Evolutionary conservation across 1,284 basidiomycete genomes (phyloP).

Genomic region (Ganoderma boninense): DNA sequence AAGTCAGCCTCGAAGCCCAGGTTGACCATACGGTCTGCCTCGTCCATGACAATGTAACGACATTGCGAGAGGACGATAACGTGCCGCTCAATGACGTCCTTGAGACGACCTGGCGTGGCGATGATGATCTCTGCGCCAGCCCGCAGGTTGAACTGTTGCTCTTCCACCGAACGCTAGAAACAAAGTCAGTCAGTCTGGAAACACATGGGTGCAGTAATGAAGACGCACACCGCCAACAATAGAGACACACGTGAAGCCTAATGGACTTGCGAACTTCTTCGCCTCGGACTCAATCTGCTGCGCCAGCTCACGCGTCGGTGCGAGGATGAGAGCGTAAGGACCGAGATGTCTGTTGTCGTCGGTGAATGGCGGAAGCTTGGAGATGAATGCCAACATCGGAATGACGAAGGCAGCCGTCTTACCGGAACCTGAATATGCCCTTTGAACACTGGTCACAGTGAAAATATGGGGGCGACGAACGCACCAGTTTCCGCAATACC

Average conservation of each 20-base stretch:
- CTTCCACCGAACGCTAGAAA: slow-evolving; percentile 84
- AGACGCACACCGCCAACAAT: slow-evolving; percentile 93
- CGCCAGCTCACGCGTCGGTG: slow-evolving; percentile 96
- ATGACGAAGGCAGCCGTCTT: slow-evolving; percentile 99
- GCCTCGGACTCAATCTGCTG: slow-evolving; percentile 97
- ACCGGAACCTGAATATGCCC: slow-evolving; percentile 80
- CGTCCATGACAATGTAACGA: slow-evolving; percentile 98
- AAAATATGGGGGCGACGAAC: slow-evolving; percentile 7
- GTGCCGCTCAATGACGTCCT: slow-evolving; percentile 96
- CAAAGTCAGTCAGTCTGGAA: slow-evolving; percentile 24
- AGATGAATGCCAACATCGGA: slow-evolving; percentile 96
- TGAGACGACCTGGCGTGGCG: slow-evolving; percentile 96
- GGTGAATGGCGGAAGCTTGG: slow-evolving; percentile 81
- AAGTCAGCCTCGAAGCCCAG: slow-evolving; percentile 96
- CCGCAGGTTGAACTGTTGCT: slow-evolving; percentile 95
- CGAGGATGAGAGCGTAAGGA: slow-evolving; percentile 93
- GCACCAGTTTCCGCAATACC: slow-evolving; percentile 97
- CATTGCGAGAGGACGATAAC: slow-evolving; percentile 96
- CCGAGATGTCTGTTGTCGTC: slow-evolving; percentile 95
- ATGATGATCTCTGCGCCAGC: slow-evolving; percentile 98
- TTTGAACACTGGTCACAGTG: slow-evolving; percentile 19
- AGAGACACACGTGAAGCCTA: slow-evolving; percentile 94
- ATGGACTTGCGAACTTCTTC: slow-evolving; percentile 86
- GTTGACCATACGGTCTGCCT: slow-evolving; percentile 99
- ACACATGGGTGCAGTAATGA: slow-evolving; percentile 11